Percentiles rank a stretch among this genome's conserved stretches.
phyloP scores from a whole-genome alignment of 257 asterid species.

The Paraleonurus japonicus region DNA sequence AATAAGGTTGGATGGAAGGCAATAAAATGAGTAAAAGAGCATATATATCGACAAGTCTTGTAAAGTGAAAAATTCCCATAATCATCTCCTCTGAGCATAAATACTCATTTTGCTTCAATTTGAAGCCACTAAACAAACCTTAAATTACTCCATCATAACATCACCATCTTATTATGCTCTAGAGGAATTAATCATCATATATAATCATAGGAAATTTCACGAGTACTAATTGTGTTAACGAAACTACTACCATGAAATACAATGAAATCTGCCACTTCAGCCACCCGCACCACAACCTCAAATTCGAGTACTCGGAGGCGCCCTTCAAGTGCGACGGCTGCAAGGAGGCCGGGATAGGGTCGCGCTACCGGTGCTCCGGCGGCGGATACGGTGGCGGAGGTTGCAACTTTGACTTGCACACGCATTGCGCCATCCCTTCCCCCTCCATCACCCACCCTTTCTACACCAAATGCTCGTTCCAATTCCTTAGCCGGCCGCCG shows the following conservation, averaged over 20 bases:
- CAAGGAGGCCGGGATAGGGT: conserved; percentile 90
- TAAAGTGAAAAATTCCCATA: conserved; percentile 47
- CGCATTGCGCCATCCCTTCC: conserved; percentile 76
- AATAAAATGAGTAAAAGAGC: not conserved
- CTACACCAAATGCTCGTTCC: conserved; percentile 78
- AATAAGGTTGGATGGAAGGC: not conserved
- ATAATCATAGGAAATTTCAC: not conserved
- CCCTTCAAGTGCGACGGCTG: conserved; percentile 99
- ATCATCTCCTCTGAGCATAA: conserved; percentile 38
- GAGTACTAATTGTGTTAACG: not conserved
- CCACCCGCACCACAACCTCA: conserved; percentile 83
- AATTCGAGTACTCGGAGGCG: conserved; percentile 57
- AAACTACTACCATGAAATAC: conserved; percentile 52
- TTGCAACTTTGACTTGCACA: conserved; percentile 84
- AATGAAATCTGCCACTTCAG: conserved; percentile 70
- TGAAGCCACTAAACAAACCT: conserved; percentile 49
- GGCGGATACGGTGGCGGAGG: conserved; percentile 6
- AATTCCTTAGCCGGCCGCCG: conserved; percentile 70
- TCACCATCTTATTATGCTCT: not conserved
- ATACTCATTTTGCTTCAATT: conserved; percentile 57
- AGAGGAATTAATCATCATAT: not conserved
- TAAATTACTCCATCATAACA: conserved; percentile 24
- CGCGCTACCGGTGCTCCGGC: conserved; percentile 61
- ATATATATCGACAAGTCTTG: conserved; percentile 14
- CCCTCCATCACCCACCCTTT: conserved; percentile 73